A percentile compares a stretch with the other conserved stretches of the same genome.
Evolutionary conservation across 805 yeast species (phyloP).

Genomic region (Danielia reshetovae): DNA sequence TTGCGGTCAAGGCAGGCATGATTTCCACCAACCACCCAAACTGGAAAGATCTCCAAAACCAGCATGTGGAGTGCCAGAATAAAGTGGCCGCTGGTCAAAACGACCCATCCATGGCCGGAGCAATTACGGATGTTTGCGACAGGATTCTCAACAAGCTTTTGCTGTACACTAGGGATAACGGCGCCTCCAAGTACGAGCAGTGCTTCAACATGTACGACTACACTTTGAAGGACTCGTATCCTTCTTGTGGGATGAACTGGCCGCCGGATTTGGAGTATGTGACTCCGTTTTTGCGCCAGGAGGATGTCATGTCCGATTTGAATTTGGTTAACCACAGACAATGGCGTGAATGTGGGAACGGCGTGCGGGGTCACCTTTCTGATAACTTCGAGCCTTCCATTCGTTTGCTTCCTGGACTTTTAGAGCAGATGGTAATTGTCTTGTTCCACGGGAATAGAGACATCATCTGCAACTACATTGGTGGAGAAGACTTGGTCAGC

Average conservation of each 20-base stretch:
- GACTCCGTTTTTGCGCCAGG: constrained; percentile 45
- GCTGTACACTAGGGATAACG: constrained; percentile 22
- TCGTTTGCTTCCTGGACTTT: constrained; percentile 59
- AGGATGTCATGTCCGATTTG: constrained; percentile 46
- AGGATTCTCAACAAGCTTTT: constrained; percentile 39
- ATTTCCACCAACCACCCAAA: constrained; percentile 38
- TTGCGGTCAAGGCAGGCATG: constrained; percentile 55
- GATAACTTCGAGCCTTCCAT: constrained; percentile 56
- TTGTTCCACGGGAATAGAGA: constrained; percentile 88
- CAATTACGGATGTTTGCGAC: constrained; percentile 38
- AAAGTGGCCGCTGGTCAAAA: constrained; percentile 29
- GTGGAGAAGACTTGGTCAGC: constrained; percentile 64
- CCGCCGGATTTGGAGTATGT: constrained; percentile 59
- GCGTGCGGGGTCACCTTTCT: constrained; percentile 56
- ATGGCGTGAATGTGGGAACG: constrained; percentile 79
- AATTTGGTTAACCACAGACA: constrained; percentile 40
- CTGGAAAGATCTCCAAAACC: constrained; percentile 39
- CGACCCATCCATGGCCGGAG: constrained; percentile 5
- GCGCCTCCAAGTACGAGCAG: constrained; percentile 34
- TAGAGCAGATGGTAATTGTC: constrained; percentile 57
- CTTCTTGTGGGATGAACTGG: constrained; percentile 92
- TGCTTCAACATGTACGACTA: constrained; percentile 86
- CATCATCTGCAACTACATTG: constrained; percentile 78
- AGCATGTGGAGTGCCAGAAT: constrained; percentile 61
- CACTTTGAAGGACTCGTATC: constrained; percentile 65